A percentile compares a stretch with the other conserved stretches of the same genome.
Conservation (phyloP, 208 protist genomes). For the Endotrypanum monterogeii region DNA sequence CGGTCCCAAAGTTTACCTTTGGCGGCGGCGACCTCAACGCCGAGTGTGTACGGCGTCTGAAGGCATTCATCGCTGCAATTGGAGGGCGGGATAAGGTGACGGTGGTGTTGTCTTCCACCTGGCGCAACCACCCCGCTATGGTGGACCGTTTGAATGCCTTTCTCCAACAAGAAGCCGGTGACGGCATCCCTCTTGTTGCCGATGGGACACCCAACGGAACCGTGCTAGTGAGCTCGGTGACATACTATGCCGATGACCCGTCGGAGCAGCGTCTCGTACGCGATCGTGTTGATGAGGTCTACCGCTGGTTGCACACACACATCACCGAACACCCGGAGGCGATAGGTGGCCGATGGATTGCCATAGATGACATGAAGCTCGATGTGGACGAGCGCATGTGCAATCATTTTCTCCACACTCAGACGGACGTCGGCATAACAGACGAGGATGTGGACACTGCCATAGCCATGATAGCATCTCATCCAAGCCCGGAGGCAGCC, state of each 20-base stretch:
- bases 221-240: slow-evolving; percentile 61
- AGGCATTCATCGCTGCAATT: slow-evolving; percentile 40
- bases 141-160: slow-evolving; percentile 72
- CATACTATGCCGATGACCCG: slow-evolving; percentile 79
- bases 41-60: slow-evolving; percentile 52
- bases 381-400: slow-evolving; percentile 80
- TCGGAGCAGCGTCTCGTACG: slow-evolving; percentile 81
- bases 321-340: slow-evolving; percentile 72
- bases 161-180: slow-evolving; percentile 38
- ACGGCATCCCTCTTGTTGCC: slow-evolving; percentile 43
- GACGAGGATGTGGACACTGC: slow-evolving; percentile 53
- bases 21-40: slow-evolving; percentile 74
- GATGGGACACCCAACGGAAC: slow-evolving; percentile 79
- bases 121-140: slow-evolving; percentile 73
- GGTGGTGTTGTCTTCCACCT: slow-evolving; percentile 85
- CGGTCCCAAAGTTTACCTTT: slow-evolving; percentile 81
- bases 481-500: slow-evolving; percentile 41
- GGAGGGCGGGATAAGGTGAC: slow-evolving; percentile 63
- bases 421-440: slow-evolving; percentile 70
- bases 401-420: slow-evolving; percentile 79
- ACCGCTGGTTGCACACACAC: slow-evolving; percentile 75
- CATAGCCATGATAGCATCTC: slow-evolving; percentile 31
- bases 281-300: slow-evolving; percentile 84
- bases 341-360: slow-evolving; percentile 80
- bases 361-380: slow-evolving; percentile 90